Evolutionary conservation across 306 rosid species (phyloP), one percentile per base, ranked within the genome.

Genomic region (Prunus mume): DNA sequence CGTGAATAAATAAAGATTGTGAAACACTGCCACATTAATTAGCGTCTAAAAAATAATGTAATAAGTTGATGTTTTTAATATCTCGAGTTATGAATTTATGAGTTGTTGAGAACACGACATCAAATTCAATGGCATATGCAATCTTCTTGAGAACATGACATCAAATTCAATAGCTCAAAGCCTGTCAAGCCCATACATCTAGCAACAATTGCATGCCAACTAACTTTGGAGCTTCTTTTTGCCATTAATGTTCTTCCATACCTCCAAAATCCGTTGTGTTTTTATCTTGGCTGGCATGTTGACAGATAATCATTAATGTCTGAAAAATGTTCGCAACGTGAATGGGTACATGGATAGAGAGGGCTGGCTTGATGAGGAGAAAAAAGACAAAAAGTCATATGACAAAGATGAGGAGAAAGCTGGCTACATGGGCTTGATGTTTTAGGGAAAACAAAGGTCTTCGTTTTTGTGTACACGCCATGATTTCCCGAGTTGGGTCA

Each of bases 201-300:
- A 17, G 65, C 18, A 22, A 2, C 17, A 58, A 58, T 24, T 58
- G 65, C 51, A 47, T 47, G 15, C 70, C 13, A 38, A 34, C 18
- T 0, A 65, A 65, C 25, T 65, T 12, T 65, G 47, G 49, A 34
- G 15, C 19, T 51, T 51, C 56, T 32, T 32, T 51, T 51, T 51
- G 56, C n/a, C 56, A 17, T 17, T 52, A 8, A 52, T 52, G 57
- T 17, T 52, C 57, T 15, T 52, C 18, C 20, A 2, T 17, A 15
- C 25, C 49, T 17, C 46, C 70, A 58, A 0, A 12, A 58, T 12
- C 65, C 32, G 1, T 58, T 58, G 65, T 24, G 65, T 17, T 58
- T 49, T 64, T 56, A 45, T 18, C 15, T 54, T 76, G 47, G 80
- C 68, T 67, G 80, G 64, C 67, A 68, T 22, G 51, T 63, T 62